Base-by-base conservation (phyloP, 306 rosid species). In the Oemleria cerasiformis region DNA sequence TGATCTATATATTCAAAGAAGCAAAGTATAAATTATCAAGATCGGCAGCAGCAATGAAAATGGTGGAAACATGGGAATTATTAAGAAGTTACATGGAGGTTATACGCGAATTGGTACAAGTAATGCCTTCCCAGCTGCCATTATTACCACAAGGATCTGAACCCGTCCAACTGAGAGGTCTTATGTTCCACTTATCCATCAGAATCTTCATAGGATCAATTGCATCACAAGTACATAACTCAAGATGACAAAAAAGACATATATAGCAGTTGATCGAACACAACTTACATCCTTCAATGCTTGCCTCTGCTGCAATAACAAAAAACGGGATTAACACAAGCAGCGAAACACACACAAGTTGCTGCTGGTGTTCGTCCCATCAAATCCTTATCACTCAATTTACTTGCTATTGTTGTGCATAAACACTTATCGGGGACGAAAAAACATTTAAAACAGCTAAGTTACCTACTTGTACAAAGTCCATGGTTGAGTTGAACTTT, bases 41-140 rank as follows among this genome's bases (percentile, higher is more conserved):
- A 11, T 68, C 49, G 2, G 30, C 62, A 51, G 62, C 14, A 68
- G 73, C 12, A 1, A 5, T 1, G 21, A 38, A 51, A 51, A 51
- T 49, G 13, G 14, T 51, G 63, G 57, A 68, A 30, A 51, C 5
- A 7, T 48, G 57, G 48, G 5, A 53, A n/a, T n/a, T 2, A 25
- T 1, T 25, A 25, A 68, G 45, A 68, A 19, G 49, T 68, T 68
- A 68, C 73, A 68, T 10, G 73, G 73, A 55, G 39, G 73, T 68
- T 19, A 68, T 13, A 58, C 19, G 50, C 40, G 73, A 68, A 53
- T 68, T 20, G 5, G 50, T 68, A 49, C 73, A 68, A 8, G 8
- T n/a, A 12, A 68, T n/a, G 39, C 73, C 73, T 68, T 39, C 73
- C 73, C 73, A 68, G 62, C 51, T 47, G 51, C 73, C 73, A 3